Evolutionary conservation across 1,284 basidiomycete genomes (phyloP), one percentile per base, ranked within the genome.

Genomic region (Farysia itapuensis): DNA sequence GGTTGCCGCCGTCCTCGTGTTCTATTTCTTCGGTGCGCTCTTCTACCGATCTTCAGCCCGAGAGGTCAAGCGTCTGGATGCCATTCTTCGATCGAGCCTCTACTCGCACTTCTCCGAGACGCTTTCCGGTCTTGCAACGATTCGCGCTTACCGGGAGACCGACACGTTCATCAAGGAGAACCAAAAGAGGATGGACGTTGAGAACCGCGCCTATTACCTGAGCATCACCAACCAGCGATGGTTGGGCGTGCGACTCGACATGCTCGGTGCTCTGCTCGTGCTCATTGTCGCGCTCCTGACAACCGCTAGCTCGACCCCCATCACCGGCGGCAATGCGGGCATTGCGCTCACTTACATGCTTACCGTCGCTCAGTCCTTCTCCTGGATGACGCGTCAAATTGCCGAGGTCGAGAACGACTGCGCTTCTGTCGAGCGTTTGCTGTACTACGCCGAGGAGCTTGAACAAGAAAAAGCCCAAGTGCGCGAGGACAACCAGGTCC

Each of bases 181-280:
- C 28, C 56, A 64, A n/a, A 70, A 67, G 40, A 82, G 85, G n/a
- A 82, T 93, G 39, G 88, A 96, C 67, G 79, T 88, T 34, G 90
- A 96, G 79, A 94, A 95, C 73, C 81, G 88, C 26, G 90, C 91
- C 2, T 94, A 93, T 75, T 90, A 86, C 84, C 77, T 94, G 52
- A 90, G 88, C 0, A 82, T 88, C 18, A 81, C 84, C 12, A 92
- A 91, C 74, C 78, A 88, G 83, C 83, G 89, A 44, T 93, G 90
- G 89, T 85, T 94, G 18, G 89, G 88, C 52, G 64, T 86, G 14
- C 80, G 85, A 2, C 78, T 87, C 6, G 79, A 79, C 51, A 24
- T 75, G 18, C 53, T 78, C n/a, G 77, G 77, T 25, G 61, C 70
- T 9, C 32, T 74, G 7, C 60, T 75, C 15, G 70, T 72, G 26